Percentiles rank a stretch among this genome's conserved stretches.
These are phyloP conservation scores for Melanogaster broomeanus DNA, from an alignment of 768 basidiomycete genomes.

Conservation along the genomic window DNA sequence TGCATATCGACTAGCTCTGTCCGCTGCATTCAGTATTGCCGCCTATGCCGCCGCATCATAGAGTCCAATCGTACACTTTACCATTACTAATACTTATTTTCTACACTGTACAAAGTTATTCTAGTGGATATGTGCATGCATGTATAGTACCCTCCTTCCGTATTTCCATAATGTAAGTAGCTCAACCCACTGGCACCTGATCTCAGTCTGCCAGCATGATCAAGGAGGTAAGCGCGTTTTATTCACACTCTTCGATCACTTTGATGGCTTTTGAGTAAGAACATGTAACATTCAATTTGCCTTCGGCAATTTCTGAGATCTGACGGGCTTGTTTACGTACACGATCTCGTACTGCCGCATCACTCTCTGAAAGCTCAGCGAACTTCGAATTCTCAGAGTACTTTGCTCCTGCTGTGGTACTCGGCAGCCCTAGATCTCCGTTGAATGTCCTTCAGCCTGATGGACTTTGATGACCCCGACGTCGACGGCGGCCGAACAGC, in stretches of 20 bases:
- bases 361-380: conserved; percentile 7
- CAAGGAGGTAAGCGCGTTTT: conserved; percentile 13
- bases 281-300: conserved; percentile 23
- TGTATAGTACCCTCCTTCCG: conserved; percentile 38
- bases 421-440: not conserved
- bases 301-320: conserved; percentile 26
- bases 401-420: conserved; percentile 12
- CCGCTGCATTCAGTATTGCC: conserved; percentile 16
- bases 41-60: conserved; percentile 21
- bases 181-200: conserved; percentile 6
- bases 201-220: conserved; percentile 3
- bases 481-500: conserved; percentile 9
- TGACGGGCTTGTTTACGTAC: conserved; percentile 27
- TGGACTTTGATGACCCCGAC: not conserved
- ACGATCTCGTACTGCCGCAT: conserved; percentile 6
- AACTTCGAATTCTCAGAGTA: conserved; percentile 5
- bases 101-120: conserved; percentile 36
- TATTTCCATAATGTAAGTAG: conserved; percentile 35
- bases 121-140: conserved; percentile 41
- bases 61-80: conserved; percentile 31
- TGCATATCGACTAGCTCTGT: conserved; percentile 18
- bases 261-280: conserved; percentile 34
- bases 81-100: conserved; percentile 32
- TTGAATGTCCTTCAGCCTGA: not conserved
- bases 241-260: conserved; percentile 24